A percentile compares a stretch with the other conserved stretches of the same genome.
Conservation (phyloP, 202 grass and related monocot genomes). For the Sporobolus alterniflorus region DNA sequence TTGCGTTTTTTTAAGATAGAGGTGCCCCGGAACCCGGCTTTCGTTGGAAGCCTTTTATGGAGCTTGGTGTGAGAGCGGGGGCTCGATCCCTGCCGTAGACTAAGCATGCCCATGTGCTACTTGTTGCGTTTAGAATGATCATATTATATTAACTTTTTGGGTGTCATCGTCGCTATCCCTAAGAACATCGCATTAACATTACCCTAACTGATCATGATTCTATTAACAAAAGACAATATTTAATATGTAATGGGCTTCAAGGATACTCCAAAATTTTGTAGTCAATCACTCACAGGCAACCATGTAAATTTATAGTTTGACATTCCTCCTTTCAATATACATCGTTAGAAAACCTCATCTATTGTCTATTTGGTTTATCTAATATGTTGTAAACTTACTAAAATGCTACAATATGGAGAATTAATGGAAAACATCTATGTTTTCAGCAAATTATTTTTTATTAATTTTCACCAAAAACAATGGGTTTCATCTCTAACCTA, state of each 20-base stretch:
- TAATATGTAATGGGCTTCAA: background rate
- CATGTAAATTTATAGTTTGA: background rate
- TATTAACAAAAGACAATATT: background rate
- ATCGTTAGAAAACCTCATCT: background rate
- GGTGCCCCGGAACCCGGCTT: too few species aligned
- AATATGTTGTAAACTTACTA: background rate
- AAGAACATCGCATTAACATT: constrained; percentile 1
- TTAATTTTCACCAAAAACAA: constrained; percentile 1
- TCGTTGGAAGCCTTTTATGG: too few species aligned
- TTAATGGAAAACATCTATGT: background rate
- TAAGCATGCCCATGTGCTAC: too few species aligned
- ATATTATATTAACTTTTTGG: too few species aligned
- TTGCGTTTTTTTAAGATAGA: too few species aligned
- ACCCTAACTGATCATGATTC: background rate
- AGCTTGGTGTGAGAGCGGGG: too few species aligned
- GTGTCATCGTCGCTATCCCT: background rate
- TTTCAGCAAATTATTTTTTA: background rate
- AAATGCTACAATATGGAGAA: background rate
- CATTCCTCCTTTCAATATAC: background rate
- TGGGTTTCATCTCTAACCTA: too few species aligned
- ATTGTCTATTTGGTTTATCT: background rate
- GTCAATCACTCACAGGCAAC: background rate
- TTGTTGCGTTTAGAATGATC: too few species aligned
- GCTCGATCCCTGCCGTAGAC: too few species aligned
- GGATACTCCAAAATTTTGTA: background rate